A percentile compares a stretch with the other conserved stretches of the same genome.
Evolutionary conservation across 2,329 filamentous ascomycete genomes (phyloP).

Genomic region (Trichoderma brevicompactum): DNA sequence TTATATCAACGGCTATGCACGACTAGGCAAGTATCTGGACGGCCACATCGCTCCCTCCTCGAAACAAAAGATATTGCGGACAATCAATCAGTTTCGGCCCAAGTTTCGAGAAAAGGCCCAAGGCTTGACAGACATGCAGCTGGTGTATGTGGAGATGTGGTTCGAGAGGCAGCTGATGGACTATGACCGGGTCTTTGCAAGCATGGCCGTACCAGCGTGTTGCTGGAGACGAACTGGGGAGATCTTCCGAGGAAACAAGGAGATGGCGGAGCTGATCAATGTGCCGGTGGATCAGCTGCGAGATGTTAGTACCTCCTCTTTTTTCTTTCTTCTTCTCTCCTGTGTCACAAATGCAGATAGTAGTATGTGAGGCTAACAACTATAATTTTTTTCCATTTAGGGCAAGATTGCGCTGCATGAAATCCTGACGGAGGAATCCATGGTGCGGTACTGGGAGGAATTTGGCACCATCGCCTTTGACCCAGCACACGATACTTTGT

Average conservation of each 20-base stretch:
- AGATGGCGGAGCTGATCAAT: constrained; percentile 96
- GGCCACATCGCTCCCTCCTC: constrained; percentile 79
- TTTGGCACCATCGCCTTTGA: constrained; percentile 98
- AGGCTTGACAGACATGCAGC: constrained; percentile 86
- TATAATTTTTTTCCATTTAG: constrained; percentile 50
- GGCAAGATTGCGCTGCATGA: constrained; percentile 95
- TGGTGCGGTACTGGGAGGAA: constrained; percentile 98
- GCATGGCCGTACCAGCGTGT: constrained; percentile 97
- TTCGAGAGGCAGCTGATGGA: constrained; percentile 97
- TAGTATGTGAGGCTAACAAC: not conserved
- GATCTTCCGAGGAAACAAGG: constrained; percentile 96
- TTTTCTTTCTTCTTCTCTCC: not conserved
- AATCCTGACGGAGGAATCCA: constrained; percentile 90
- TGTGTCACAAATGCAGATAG: not conserved
- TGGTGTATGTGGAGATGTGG: constrained; percentile 98
- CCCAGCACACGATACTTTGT: constrained; percentile 86
- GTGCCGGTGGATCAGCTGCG: constrained; percentile 88
- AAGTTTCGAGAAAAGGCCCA: constrained; percentile 97
- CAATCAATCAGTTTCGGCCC: constrained; percentile 89
- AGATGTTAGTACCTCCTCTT: constrained; percentile 66
- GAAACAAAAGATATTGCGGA: constrained; percentile 88
- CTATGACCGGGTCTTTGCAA: constrained; percentile 97
- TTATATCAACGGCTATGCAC: constrained; percentile 94
- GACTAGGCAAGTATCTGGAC: constrained; percentile 89
- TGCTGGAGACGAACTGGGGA: constrained; percentile 97